A percentile compares a stretch with the other conserved stretches of the same genome.
Conservation (phyloP, 805 yeast species). For the Lachancea kluyveri region DNA sequence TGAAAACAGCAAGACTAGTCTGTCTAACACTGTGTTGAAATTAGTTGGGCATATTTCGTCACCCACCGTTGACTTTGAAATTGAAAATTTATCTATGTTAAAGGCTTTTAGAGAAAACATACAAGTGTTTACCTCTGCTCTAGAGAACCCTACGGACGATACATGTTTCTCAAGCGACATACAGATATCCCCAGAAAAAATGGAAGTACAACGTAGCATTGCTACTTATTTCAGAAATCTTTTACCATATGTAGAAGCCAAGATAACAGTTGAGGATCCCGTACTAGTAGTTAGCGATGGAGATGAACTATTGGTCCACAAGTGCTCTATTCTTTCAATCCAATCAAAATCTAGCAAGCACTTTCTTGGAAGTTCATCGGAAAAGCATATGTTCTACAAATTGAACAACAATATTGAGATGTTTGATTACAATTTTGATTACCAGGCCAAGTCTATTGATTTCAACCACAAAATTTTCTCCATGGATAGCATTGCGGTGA, state of each 20-base stretch:
- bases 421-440: slow-evolving; percentile 18
- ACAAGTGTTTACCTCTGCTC: slow-evolving; percentile 21
- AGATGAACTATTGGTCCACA: slow-evolving; percentile 25
- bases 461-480: slow-evolving; percentile 18
- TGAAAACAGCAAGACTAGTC: slow-evolving; percentile 16
- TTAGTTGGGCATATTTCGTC: slow-evolving; percentile 38
- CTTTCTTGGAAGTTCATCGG: slow-evolving; percentile 5
- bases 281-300: slow-evolving; percentile 30
- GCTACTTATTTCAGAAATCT: slow-evolving; percentile 18
- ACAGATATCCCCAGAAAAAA: slow-evolving; percentile 3
- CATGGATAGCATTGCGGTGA: slow-evolving; percentile 18
- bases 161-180: slow-evolving; percentile 5
- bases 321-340: slow-evolving; percentile 25
- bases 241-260: slow-evolving; percentile 32
- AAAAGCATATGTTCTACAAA: slow-evolving; percentile 14
- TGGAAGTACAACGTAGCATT: slow-evolving; percentile 7
- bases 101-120: slow-evolving; percentile 27
- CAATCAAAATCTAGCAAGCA: slow-evolving; percentile 19
- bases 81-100: slow-evolving; percentile 34
- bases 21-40: slow-evolving; percentile 30
- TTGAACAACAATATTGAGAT: slow-evolving; percentile 17
- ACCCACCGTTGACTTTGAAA: slow-evolving; percentile 39
- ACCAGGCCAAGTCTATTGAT: slow-evolving; percentile 12
- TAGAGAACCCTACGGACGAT: slow-evolving; percentile 9
- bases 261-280: slow-evolving; percentile 36